Evolutionary conservation across 2,329 filamentous ascomycete species (phyloP), one percentile per base, ranked within the genome.

Genomic region (Aspergillus pseudotamarii): DNA sequence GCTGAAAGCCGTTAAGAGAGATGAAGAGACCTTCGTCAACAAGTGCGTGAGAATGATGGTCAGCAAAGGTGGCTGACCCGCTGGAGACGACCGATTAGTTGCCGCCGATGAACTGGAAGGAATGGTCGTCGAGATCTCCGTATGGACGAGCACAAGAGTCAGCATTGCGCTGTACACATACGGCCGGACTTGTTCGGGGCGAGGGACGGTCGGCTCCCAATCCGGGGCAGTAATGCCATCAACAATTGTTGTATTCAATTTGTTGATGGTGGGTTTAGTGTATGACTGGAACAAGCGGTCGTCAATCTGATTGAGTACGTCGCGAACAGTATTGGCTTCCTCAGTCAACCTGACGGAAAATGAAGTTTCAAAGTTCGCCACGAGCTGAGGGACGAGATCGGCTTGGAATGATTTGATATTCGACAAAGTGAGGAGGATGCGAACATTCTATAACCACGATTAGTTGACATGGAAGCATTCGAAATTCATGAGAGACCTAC

Each of bases 281-380:
- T 97, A 99, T 2, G 93, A 93, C 71, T 93, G 88, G 85, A 99
- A 99, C 41, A 99, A 88, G 6, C 92, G 89, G 14, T 89, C 86
- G 73, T 98, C 94, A 67, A 99, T 97, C 76, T 98, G 93, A 19
- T 87, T 86, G 14, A 98, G 88, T 4, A 96, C 93, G 72, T 98
- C 93, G 60, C 90, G 89, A 73, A 99, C 94, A 0, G 92, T 95
- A 76, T 94, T 94, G 61, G 90, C 90, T 79, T 99, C 95, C 66
- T 97, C 94, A 1, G 93, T 96, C 64, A 99, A 86, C 74, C 96
- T 96, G 66, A 98, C 92, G 1, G 92, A 93, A 79, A 99, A 99
- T 60, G 92, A 88, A 57, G 92, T 93, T 76, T 99, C 95, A 73
- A 98, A 99, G 73, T 95, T 91, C 5, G 91, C 87, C 74, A 97